Evolutionary conservation across 352 stramenopile species (phyloP), one percentile per base, ranked within the genome.

Genomic region (Globisporangium mamillatum): DNA sequence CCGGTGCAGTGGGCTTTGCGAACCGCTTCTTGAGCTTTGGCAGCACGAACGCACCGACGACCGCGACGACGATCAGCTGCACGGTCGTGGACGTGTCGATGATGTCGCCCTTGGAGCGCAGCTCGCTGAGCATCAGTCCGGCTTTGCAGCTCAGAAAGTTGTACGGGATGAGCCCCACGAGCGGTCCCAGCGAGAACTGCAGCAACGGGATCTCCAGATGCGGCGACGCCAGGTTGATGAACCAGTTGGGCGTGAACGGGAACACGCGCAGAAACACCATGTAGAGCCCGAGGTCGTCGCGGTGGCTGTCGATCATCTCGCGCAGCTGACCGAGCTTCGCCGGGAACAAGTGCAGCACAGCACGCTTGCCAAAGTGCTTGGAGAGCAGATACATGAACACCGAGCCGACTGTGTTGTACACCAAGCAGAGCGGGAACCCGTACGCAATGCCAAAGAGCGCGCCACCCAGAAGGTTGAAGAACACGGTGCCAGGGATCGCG

Each of bases 131-230:
- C 41, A 94, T 90, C 22, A 94, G 67, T 0, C 86, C 86, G 48
- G 86, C 86, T 69, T 94, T 89, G 74, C 86, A 94, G 71, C 84
- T 92, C 32, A 94, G 58, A 72, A 94, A 92, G 65, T 94, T 94
- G 82, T 94, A 94, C 66, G 86, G 86, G 25, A 91, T 84, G 25
- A 94, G 74, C 5, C 86, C 86, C 24, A 94, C 66, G 10, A 87
- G 76, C 24, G 85, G 82, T 3, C 83, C 84, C 32, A 91, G 61
- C 25, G 78, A 64, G 71, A 94, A 94, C 64, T 85, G 78, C 14
- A 68, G 22, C 41, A 94, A 36, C 29, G 86, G 82, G 64, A 94
- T 92, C 25, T 78, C 72, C 56, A 94, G 64, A 52, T 94, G 86
- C 41, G 86, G 84, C 41, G 86, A 89, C 66, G 86, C 85, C 74